Base-by-base conservation (phyloP, 2,329 filamentous ascomycete species). In the Alternaria rosae region DNA sequence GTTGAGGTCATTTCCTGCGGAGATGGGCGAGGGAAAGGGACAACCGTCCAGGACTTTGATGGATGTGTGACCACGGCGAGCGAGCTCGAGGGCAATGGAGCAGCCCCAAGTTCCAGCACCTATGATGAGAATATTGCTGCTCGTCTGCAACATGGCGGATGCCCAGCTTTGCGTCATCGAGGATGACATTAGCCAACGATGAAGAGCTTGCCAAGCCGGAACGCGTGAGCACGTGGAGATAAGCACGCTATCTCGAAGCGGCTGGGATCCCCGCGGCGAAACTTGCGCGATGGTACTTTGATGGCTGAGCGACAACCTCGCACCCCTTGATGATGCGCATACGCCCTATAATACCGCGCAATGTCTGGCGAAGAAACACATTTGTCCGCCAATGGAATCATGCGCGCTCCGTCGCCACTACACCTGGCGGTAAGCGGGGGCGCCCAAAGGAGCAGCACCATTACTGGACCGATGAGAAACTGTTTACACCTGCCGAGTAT, bases 61-160 rank as follows among this genome's bases (percentile, higher is more conserved):
- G 59, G 79, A 74, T 23, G 75, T 76, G 66, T 84, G 82, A 43
- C 83, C 83, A 59, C 81, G 77, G 26, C 82, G 78, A 44, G 82
- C 82, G 10, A 86, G 76, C 62, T 85, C 78, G 17, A 84, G 77
- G 6, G 84, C 83, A 6, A 83, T 84, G 8, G 82, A 83, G 32
- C 80, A 81, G 13, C 84, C 84, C 78, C 84, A 86, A 5, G 83
- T 84, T 10, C 84, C 84, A 17, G 79, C 82, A 9, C 84, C 84
- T 52, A 85, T 70, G 38, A 85, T 82, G 21, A 85, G 70, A 42
- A 79, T 72, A 32, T 57, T 57, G 20, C 54, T 57, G 11, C 20
- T 52, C 12, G 35, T 59, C 38, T 60, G 45, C 45, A 42, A 15
- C 59, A 61, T 61, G 17, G 23, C 45, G 58, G 20, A 13, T 17